A percentile compares a stretch with the other conserved stretches of the same genome.
Evolutionary conservation across 1,284 basidiomycete species (phyloP).

Genomic region (Ustilago vetiveriae): DNA sequence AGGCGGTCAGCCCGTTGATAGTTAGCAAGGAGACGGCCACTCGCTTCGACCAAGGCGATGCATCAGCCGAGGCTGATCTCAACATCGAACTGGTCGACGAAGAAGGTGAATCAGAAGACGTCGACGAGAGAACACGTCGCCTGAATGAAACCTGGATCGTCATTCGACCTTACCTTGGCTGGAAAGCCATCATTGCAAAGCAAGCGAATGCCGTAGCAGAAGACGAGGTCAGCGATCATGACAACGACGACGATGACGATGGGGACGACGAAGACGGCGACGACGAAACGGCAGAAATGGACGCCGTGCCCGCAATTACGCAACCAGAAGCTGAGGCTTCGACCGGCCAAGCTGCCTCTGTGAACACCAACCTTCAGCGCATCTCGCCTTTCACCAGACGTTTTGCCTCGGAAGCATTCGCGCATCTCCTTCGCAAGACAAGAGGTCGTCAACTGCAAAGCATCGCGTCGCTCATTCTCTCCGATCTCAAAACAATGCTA

Average conservation of each 20-base stretch:
- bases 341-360: conserved; percentile 1
- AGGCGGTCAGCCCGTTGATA: conserved; percentile 55
- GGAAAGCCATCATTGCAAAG: conserved; percentile 30
- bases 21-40: conserved; percentile 35
- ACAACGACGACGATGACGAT: conserved; percentile 17
- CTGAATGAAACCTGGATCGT: conserved; percentile 53
- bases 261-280: background rate
- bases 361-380: conserved; percentile 36
- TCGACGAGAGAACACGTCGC: conserved; percentile 32
- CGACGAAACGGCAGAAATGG: too few species aligned
- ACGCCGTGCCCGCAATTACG: background rate
- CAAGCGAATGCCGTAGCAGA: conserved; percentile 1
- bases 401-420: conserved; percentile 64
- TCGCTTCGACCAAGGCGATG: conserved; percentile 7
- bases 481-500: conserved; percentile 48
- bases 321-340: background rate
- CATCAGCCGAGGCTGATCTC: background rate
- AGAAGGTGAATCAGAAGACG: conserved; percentile 36
- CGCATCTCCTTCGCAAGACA: conserved; percentile 63
- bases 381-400: conserved; percentile 59
- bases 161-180: conserved; percentile 55
- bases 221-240: conserved; percentile 16
- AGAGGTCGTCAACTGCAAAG: conserved; percentile 46
- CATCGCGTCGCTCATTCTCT: conserved; percentile 48
- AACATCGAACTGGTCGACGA: conserved; percentile 19